phyloP scores from a whole-genome alignment of 306 rosid species.

The Cicer pinnatifidum region DNA sequence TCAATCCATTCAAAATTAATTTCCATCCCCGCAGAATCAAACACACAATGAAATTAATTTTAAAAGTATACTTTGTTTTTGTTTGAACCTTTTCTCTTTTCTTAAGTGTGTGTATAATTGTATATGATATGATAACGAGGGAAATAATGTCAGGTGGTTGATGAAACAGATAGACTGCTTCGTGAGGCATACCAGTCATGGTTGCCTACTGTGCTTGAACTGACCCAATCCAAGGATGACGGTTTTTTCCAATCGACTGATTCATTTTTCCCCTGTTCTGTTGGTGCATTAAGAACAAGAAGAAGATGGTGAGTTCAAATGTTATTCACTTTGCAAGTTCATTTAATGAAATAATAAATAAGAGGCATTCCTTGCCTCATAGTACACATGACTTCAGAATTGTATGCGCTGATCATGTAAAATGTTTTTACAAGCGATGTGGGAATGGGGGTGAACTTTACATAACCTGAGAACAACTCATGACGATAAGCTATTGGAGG shows the following conservation, averaged over 20 bases:
- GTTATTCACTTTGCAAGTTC: conserved; percentile 34
- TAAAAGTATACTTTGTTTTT: conserved; percentile 2
- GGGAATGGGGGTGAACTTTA: too few species aligned
- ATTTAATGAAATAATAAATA: not conserved
- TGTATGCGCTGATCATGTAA: too few species aligned
- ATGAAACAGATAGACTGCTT: conserved; percentile 88
- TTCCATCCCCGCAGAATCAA: too few species aligned
- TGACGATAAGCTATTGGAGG: too few species aligned
- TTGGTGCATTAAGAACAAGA: conserved; percentile 69
- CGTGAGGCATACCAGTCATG: conserved; percentile 94
- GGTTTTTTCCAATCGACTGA: conserved; percentile 51
- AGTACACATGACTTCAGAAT: too few species aligned
- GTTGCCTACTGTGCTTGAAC: conserved; percentile 81
- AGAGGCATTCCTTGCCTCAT: too few species aligned
- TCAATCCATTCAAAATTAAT: too few species aligned
- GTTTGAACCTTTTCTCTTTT: conserved; percentile 4
- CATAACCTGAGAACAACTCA: too few species aligned
- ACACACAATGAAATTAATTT: not conserved
- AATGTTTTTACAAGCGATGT: too few species aligned
- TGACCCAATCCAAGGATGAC: conserved; percentile 55
- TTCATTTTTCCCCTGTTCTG: conserved; percentile 51
- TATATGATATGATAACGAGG: conserved; percentile 46
- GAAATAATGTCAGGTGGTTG: conserved; percentile 74
- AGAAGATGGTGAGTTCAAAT: conserved; percentile 74
- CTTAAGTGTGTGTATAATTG: conserved; percentile 4